Conservation (phyloP, 2,329 filamentous ascomycete species). For the Beauveria rudraprayagi region DNA sequence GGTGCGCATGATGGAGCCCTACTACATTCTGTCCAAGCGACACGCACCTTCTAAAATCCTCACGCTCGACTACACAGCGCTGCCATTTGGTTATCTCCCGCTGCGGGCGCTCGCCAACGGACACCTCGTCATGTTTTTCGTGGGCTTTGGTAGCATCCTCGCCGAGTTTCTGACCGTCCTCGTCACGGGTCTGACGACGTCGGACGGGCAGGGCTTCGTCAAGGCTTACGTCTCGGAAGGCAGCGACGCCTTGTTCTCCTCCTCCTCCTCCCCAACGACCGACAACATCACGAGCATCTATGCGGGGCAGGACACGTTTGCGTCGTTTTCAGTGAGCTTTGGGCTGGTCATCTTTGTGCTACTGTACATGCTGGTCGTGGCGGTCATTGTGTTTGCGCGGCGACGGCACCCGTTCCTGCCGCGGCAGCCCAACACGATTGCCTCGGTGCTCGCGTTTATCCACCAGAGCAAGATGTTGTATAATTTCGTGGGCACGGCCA, state of each 20-base stretch:
- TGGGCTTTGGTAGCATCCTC: constrained; percentile 63
- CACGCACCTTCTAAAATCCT: constrained; percentile 58
- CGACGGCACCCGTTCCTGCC: constrained; percentile 65
- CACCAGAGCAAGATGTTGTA: constrained; percentile 75
- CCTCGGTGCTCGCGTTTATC: constrained; percentile 67
- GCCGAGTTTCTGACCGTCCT: constrained; percentile 66
- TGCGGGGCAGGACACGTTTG: constrained; percentile 50
- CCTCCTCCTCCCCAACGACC: too few species aligned
- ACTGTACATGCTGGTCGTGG: constrained; percentile 54
- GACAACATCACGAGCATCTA: constrained; percentile 27
- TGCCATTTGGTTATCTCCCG: constrained; percentile 60
- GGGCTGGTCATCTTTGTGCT: constrained; percentile 54
- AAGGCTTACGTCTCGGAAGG: constrained; percentile 16
- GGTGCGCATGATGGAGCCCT: constrained; percentile 67
- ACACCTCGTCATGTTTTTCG: constrained; percentile 57
- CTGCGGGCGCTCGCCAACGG: constrained; percentile 54
- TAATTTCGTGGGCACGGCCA: constrained; percentile 63
- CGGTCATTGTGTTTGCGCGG: constrained; percentile 50
- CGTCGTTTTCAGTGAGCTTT: constrained; percentile 61
- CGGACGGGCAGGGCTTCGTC: constrained; percentile 55
- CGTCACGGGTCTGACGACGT: constrained; percentile 55
- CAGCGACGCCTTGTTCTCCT: background rate
- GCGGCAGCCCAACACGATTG: constrained; percentile 70
- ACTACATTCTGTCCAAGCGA: constrained; percentile 59
- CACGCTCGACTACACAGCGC: constrained; percentile 64